Evolutionary conservation across 352 stramenopile genomes (phyloP).

Genomic region (Globisporangium carolinianum): DNA sequence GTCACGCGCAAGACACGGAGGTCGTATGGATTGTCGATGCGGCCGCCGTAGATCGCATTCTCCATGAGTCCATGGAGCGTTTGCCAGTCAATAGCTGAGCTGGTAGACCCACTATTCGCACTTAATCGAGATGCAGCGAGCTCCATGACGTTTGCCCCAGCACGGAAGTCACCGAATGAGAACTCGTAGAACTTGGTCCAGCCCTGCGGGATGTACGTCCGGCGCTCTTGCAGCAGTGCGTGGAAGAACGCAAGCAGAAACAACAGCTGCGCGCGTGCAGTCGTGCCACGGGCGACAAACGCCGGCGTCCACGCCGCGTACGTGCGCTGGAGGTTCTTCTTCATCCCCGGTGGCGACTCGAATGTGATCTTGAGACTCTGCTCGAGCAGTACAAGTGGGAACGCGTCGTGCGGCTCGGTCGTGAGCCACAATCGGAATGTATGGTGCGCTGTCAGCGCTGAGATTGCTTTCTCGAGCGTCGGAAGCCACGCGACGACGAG

Average conservation of each 20-base stretch:
- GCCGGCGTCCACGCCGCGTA: constrained; percentile 82
- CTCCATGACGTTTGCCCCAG: constrained; percentile 88
- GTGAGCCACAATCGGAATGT: constrained; percentile 95
- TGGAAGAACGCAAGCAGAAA: constrained; percentile 92
- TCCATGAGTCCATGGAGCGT: constrained; percentile 93
- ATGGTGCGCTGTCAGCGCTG: constrained; percentile 47
- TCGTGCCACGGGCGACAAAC: constrained; percentile 47
- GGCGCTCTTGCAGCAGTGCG: constrained; percentile 68
- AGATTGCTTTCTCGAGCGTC: constrained; percentile 89
- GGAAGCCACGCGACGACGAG: constrained; percentile 92
- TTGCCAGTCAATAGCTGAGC: constrained; percentile 74
- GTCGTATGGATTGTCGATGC: constrained; percentile 92
- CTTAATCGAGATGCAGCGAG: constrained; percentile 27
- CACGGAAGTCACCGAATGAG: constrained; percentile 91
- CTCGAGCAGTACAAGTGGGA: constrained; percentile 90
- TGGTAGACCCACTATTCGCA: constrained; percentile 8
- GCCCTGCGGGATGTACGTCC: constrained; percentile 93
- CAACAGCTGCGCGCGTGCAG: constrained; percentile 54
- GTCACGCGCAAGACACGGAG: constrained; percentile 87
- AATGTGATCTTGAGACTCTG: constrained; percentile 93
- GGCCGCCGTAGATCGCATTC: constrained; percentile 93
- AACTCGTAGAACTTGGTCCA: constrained; percentile 98
- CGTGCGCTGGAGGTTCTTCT: constrained; percentile 94
- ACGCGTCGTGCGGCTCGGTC: constrained; percentile 87
- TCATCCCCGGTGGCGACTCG: constrained; percentile 91